phyloP scores from a whole-genome alignment of 768 basidiomycete species.

The Tricholomella constricta region DNA sequence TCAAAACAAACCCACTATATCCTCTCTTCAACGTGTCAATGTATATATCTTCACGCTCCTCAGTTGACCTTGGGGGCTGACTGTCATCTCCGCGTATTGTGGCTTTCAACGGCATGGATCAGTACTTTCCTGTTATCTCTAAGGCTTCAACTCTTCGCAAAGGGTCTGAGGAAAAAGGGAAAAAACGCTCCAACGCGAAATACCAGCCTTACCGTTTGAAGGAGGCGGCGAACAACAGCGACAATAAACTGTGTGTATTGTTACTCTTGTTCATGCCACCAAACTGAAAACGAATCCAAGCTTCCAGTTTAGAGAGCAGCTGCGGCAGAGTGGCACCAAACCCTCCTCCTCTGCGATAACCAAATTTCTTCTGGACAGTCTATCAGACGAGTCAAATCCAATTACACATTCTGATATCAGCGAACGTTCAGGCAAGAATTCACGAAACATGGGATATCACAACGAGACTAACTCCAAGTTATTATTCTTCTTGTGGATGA shows the following conservation, averaged over 20 bases:
- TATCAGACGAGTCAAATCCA: slow-evolving; percentile 69
- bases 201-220: slow-evolving; percentile 19
- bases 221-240: background rate
- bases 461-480: background rate
- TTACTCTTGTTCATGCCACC: background rate
- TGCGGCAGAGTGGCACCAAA: slow-evolving; percentile 14
- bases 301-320: slow-evolving; percentile 11
- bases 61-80: too few relatives aligned
- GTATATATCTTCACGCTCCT: too few relatives aligned
- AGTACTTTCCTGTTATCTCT: slow-evolving; percentile 26
- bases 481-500: background rate
- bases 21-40: too few relatives aligned
- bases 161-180: slow-evolving; percentile 14
- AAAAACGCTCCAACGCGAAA: slow-evolving; percentile 14
- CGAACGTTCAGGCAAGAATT: slow-evolving; percentile 56
- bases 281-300: slow-evolving; percentile 11
- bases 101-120: slow-evolving; percentile 25
- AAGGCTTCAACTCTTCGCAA: slow-evolving; percentile 11
- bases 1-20: background rate
- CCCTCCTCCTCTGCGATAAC: slow-evolving; percentile 51
- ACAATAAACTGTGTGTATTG: slow-evolving; percentile 14
- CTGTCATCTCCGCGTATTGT: too few relatives aligned
- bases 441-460: background rate
- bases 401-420: slow-evolving; percentile 73
- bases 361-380: slow-evolving; percentile 59